Conservation (phyloP, 2,329 filamentous ascomycete species). For the Claviceps africana region DNA sequence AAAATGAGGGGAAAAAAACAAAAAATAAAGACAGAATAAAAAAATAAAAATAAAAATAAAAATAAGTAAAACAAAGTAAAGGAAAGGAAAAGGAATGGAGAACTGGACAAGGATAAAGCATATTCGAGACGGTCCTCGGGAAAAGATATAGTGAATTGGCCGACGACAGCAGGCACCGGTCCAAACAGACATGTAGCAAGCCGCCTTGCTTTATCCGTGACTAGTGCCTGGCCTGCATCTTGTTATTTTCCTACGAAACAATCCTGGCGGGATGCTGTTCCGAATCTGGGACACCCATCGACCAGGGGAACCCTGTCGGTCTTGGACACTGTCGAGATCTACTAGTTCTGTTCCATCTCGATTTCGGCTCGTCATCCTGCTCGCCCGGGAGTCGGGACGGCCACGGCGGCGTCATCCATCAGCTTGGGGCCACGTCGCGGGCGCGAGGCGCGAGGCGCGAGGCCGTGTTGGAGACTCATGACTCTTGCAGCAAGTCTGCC, state of each 20-base stretch:
- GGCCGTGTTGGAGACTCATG: background rate
- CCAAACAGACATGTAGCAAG: background rate
- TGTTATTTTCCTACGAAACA: slow-evolving; percentile 10
- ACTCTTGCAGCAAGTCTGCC: background rate
- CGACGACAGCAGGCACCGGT: background rate
- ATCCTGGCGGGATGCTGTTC: slow-evolving; percentile 8
- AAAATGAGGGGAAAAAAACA: background rate
- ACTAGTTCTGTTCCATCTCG: slow-evolving; percentile 16
- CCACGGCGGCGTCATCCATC: background rate
- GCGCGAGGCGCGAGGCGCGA: no score
- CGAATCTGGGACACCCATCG: slow-evolving; percentile 7
- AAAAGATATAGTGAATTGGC: slow-evolving; percentile 8
- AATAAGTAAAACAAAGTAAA: background rate
- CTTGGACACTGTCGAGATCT: slow-evolving; percentile 11
- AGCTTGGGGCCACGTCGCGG: background rate
- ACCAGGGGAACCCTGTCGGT: slow-evolving; percentile 7
- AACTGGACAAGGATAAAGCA: slow-evolving; percentile 3
- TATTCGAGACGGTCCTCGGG: background rate
- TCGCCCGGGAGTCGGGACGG: slow-evolving; percentile 7
- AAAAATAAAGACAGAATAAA: background rate
- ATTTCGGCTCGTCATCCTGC: slow-evolving; percentile 9
- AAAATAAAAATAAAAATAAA: background rate
- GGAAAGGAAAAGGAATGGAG: slow-evolving; percentile 2
- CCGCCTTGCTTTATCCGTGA: background rate
- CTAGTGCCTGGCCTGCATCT: slow-evolving; percentile 1